These are phyloP conservation scores for Tripterygium wilfordii DNA, from an alignment of 177 flowering plant species.

Conservation along the genomic window DNA sequence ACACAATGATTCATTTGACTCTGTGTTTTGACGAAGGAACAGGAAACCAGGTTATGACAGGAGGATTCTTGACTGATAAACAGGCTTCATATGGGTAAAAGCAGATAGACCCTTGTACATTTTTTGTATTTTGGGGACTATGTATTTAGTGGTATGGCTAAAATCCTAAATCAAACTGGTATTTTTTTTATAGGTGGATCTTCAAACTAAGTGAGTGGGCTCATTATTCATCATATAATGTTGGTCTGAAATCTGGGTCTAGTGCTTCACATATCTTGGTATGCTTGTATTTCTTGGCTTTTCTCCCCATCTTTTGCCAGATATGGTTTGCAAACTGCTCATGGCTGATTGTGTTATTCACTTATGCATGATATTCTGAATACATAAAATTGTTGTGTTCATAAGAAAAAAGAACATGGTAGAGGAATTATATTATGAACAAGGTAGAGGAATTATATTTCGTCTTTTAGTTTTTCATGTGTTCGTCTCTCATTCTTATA, in stretches of 20 bases:
- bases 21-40: slow-evolving; percentile 97
- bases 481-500: too few species aligned
- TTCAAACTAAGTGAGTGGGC: slow-evolving; percentile 97
- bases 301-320: not conserved
- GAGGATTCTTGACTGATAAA: slow-evolving; percentile 91
- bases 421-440: too few species aligned
- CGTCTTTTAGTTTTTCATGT: too few species aligned
- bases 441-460: too few species aligned
- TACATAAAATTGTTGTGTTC: too few species aligned
- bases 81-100: slow-evolving; percentile 90
- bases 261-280: slow-evolving; percentile 89
- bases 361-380: too few species aligned
- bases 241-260: slow-evolving; percentile 81
- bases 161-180: not conserved
- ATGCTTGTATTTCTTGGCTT: slow-evolving; percentile 6
- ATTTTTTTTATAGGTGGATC: slow-evolving; percentile 58
- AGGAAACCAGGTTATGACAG: slow-evolving; percentile 92
- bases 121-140: not conserved
- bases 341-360: too few species aligned
- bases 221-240: slow-evolving; percentile 76
- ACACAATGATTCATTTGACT: slow-evolving; percentile 77
- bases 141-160: not conserved
- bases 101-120: not conserved
- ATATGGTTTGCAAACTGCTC: too few species aligned
- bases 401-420: too few species aligned